Evolutionary conservation across 495 filamentous ascomycete species (phyloP).

Genomic region (Tirmania nivea): DNA sequence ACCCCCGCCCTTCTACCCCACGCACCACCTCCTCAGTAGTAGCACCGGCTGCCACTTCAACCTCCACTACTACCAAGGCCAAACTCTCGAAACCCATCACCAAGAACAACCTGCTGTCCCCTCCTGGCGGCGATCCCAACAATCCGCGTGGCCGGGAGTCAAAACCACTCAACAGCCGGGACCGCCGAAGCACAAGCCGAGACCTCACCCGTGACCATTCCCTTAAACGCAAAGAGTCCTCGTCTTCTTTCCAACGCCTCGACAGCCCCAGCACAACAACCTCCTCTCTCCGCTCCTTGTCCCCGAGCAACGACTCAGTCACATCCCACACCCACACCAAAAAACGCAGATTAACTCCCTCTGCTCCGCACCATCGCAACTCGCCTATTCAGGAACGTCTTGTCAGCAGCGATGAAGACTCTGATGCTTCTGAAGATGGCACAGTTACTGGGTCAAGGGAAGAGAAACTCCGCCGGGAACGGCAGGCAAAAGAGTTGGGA

Average conservation of each 20-base stretch:
- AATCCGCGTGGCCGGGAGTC: neutral
- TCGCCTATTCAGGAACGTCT: neutral
- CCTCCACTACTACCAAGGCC: slow-evolving; percentile 6
- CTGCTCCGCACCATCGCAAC: neutral
- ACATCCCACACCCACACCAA: neutral
- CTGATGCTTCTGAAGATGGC: slow-evolving; percentile 1
- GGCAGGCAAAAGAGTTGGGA: neutral
- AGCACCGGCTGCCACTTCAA: slow-evolving; percentile 1
- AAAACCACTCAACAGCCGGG: neutral
- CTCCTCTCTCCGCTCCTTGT: neutral
- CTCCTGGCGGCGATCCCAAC: neutral
- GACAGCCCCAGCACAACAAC: neutral
- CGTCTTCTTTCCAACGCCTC: neutral
- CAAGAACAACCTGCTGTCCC: neutral
- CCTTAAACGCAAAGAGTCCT: neutral
- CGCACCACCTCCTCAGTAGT: slow-evolving; percentile 1
- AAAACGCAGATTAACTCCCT: neutral
- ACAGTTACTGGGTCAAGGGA: slow-evolving; percentile 11
- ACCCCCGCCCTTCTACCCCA: neutral
- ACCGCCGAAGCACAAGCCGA: neutral
- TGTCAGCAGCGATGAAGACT: slow-evolving; percentile 8
- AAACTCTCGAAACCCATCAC: slow-evolving; percentile 3
- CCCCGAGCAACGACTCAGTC: neutral
- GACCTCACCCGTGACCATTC: neutral
- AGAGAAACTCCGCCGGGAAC: slow-evolving; percentile 3